Evolutionary conservation across 2,329 filamentous ascomycete species (phyloP), one percentile per base, ranked within the genome.

Genomic region (Dryadomyces sulphureus): DNA sequence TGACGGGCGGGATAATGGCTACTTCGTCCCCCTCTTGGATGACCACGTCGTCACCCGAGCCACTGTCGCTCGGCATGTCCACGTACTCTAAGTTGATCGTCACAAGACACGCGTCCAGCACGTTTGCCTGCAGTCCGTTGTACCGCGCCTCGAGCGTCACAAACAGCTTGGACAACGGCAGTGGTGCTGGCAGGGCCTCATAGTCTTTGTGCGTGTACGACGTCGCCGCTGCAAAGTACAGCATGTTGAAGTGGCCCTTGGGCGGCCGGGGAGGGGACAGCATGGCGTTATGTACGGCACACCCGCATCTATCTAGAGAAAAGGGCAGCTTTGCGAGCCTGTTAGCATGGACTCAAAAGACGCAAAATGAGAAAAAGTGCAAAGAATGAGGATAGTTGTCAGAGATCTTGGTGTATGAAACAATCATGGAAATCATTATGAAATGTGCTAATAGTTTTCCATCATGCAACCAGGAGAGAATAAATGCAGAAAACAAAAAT

Each of bases 1-100:
- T 93, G 53, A 93, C 87, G 9, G 87, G 86, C 30, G 87, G 86
- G 48, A 93, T 90, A 32, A 93, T 82, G 38, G 83, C 87, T 46
- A 93, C 84, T 65, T 93, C 87, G 58, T 93, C 86, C 24, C 81
- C 84, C 51, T 77, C 76, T 44, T 77, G 64, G 48, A 93, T 82
- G 47, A 75, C 59, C 22, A 68, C 54, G 16, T 65, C 64, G 14
- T 38, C 45, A 11, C 17, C 36, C 8, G 8, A 14, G 12, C 3
- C 38, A 5, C 16, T 38, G 6, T 38, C 42, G 16, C 64, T 64
- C 41, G 72, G 67, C 11, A 86, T 55, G 58, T 92, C 83, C 57
- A 90, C 78, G 64, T 93, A 93, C 48, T 85, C 74, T 45, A 90
- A 65, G 54, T 93, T 92, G 57, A 93, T 66, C 21, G 85, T 90